phyloP scores from a whole-genome alignment of 768 basidiomycete species.

The Naganishia kalamii region DNA sequence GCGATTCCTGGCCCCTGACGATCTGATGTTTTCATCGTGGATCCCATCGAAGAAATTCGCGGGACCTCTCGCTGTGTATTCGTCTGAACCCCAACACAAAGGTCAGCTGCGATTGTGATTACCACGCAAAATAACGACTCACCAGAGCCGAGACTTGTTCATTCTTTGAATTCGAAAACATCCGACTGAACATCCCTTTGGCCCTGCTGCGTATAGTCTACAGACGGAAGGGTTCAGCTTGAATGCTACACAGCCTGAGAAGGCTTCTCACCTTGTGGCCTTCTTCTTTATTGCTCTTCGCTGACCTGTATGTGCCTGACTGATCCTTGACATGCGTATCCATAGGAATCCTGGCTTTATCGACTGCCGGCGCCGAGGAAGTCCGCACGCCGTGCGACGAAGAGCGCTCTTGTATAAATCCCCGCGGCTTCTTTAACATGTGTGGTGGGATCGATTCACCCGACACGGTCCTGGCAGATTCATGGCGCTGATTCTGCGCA shows the following conservation, averaged over 20 bases:
- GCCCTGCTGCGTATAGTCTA: conserved; percentile 40
- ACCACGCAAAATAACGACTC: background rate
- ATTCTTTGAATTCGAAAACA: conserved; percentile 31
- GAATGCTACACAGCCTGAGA: no score
- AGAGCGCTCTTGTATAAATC: background rate
- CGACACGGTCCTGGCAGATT: no score
- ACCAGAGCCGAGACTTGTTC: background rate
- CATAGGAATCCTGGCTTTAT: background rate
- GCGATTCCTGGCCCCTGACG: no score
- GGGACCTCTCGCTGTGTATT: background rate
- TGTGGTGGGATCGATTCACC: no score
- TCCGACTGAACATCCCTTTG: conserved; percentile 39
- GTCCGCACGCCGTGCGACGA: background rate
- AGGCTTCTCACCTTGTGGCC: conserved; percentile 31
- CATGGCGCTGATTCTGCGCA: no score
- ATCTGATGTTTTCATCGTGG: no score
- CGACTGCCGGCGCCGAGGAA: background rate
- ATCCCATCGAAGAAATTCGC: no score
- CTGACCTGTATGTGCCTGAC: background rate
- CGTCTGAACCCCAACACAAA: no score
- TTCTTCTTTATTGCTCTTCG: conserved; percentile 22
- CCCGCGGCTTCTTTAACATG: background rate
- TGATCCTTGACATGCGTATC: background rate
- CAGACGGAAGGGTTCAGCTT: background rate
- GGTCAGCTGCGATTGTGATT: background rate